phyloP scores from a whole-genome alignment of 2,329 filamentous ascomycete species.

The Bipolaris cookei region DNA sequence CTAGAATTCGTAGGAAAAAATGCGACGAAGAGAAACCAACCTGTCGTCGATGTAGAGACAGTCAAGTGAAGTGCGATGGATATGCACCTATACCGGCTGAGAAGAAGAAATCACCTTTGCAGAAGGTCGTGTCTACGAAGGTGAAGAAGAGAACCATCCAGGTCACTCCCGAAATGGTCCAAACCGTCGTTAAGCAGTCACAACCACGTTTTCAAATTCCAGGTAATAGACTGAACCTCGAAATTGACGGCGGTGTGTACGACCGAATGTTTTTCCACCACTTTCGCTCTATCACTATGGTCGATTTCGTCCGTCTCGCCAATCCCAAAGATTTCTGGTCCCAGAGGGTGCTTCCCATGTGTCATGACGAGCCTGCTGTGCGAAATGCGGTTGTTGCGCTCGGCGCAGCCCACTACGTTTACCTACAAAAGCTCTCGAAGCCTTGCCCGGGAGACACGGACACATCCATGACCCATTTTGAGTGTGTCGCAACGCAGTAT shows the following conservation, averaged over 20 bases:
- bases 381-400: constrained; percentile 13
- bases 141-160: not conserved
- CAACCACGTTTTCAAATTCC: not conserved
- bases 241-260: constrained; percentile 1
- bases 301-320: constrained; percentile 15
- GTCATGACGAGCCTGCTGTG: constrained; percentile 12
- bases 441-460: not conserved
- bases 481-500: constrained; percentile 6
- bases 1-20: constrained; percentile 17
- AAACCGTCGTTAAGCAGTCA: not conserved
- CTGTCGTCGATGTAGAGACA: constrained; percentile 14
- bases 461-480: constrained; percentile 6
- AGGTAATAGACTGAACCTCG: constrained; percentile 1
- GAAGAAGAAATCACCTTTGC: not conserved
- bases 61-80: constrained; percentile 15
- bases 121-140: not conserved
- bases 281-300: constrained; percentile 14
- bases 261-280: constrained; percentile 15
- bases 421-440: constrained; percentile 10
- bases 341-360: constrained; percentile 17
- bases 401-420: constrained; percentile 14
- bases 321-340: constrained; percentile 15
- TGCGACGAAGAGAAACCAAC: constrained; percentile 21
- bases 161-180: not conserved
- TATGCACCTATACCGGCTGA: constrained; percentile 7